Conservation (phyloP, 2,329 filamentous ascomycete genomes). For the Aspergillus piperis region DNA sequence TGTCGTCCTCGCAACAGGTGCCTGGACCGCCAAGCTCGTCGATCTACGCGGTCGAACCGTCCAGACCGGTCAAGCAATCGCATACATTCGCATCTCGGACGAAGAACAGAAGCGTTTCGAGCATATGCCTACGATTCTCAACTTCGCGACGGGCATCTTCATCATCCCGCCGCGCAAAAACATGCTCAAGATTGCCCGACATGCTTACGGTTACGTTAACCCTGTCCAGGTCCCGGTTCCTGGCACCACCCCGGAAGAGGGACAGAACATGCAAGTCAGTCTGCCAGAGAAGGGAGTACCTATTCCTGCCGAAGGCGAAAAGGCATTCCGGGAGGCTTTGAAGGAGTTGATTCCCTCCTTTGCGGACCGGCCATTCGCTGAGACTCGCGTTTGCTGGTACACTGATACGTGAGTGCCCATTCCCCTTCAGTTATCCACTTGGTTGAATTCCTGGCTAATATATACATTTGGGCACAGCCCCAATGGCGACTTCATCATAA, state of each 20-base stretch:
- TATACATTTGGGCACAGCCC: slow-evolving; percentile 35
- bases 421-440: too few relatives aligned
- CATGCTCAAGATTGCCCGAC: slow-evolving; percentile 69
- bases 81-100: slow-evolving; percentile 72
- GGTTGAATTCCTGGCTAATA: too few relatives aligned
- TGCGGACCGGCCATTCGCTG: slow-evolving; percentile 60
- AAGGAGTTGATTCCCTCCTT: slow-evolving; percentile 63
- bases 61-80: slow-evolving; percentile 79
- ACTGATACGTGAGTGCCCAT: slow-evolving; percentile 60
- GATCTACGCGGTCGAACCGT: slow-evolving; percentile 74
- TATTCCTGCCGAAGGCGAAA: slow-evolving; percentile 59
- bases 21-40: slow-evolving; percentile 78
- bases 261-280: slow-evolving; percentile 38
- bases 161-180: slow-evolving; percentile 56
- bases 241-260: slow-evolving; percentile 6
- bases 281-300: slow-evolving; percentile 41
- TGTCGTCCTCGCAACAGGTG: slow-evolving; percentile 78
- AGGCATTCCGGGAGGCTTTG: slow-evolving; percentile 63
- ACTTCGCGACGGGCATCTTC: slow-evolving; percentile 54
- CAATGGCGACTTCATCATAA: slow-evolving; percentile 69
- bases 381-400: slow-evolving; percentile 73
- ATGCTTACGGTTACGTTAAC: slow-evolving; percentile 67
- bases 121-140: slow-evolving; percentile 64
- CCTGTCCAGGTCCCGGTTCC: slow-evolving; percentile 39
- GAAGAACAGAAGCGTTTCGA: slow-evolving; percentile 68